These are phyloP conservation scores for Rhizopus stolonifer DNA, from an alignment of 371 early-diverging fungal species.

Conservation along the genomic window DNA sequence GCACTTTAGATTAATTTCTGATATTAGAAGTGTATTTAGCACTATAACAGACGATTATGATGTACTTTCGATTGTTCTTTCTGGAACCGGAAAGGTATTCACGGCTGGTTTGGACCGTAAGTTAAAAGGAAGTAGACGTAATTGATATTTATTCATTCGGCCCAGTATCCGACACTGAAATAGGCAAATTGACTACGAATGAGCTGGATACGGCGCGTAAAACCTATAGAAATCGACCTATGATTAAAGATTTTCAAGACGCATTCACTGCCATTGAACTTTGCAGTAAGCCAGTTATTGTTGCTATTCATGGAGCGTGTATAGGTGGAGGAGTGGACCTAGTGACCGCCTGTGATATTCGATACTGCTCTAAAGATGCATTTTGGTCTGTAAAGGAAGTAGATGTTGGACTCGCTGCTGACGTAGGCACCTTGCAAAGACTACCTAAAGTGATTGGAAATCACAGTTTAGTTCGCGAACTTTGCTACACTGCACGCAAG, in stretches of 20 bases:
- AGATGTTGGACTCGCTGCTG: conserved; percentile 89
- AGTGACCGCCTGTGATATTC: conserved; percentile 90
- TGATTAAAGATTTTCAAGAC: conserved; percentile 63
- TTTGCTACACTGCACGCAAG: conserved; percentile 82
- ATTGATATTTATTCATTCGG: neutral
- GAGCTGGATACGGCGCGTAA: conserved; percentile 53
- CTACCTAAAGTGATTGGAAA: conserved; percentile 94
- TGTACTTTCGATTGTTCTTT: conserved; percentile 75
- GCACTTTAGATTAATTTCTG: conserved; percentile 20
- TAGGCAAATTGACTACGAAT: conserved; percentile 3
- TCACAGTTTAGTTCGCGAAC: conserved; percentile 86
- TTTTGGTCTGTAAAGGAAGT: conserved; percentile 90
- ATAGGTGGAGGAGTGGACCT: conserved; percentile 92
- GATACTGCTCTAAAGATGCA: conserved; percentile 79
- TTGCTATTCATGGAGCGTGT: conserved; percentile 84
- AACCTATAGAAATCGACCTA: conserved; percentile 45
- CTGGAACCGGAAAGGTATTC: conserved; percentile 76
- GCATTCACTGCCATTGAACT: conserved; percentile 75
- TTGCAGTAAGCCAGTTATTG: conserved; percentile 89
- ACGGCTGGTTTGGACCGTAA: conserved; percentile 88
- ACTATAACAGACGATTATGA: conserved; percentile 59
- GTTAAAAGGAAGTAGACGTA: conserved; percentile 7
- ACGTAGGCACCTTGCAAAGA: conserved; percentile 90
- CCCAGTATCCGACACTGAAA: conserved; percentile 23
- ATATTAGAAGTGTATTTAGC: conserved; percentile 45